Percentiles rank a stretch among this genome's conserved stretches.
These are phyloP conservation scores for Pseudopyricularia javanii DNA, from an alignment of 2,329 filamentous ascomycete genomes.

Conservation along the genomic window DNA sequence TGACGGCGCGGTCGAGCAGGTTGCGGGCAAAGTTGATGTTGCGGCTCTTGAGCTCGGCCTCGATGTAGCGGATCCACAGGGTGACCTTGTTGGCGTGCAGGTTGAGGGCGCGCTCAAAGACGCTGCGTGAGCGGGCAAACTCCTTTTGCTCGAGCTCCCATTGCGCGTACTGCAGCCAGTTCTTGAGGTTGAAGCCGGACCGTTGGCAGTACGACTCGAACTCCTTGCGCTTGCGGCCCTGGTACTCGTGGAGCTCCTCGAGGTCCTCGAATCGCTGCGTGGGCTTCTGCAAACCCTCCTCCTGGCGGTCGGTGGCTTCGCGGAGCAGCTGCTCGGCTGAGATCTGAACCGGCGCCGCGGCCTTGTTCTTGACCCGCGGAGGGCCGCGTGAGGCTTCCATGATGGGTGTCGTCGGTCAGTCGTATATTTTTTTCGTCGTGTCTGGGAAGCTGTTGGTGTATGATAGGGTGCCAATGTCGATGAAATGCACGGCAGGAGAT, in stretches of 20 bases:
- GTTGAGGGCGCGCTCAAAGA: slow-evolving; percentile 92
- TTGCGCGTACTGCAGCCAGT: slow-evolving; percentile 95
- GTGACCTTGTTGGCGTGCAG: slow-evolving; percentile 78
- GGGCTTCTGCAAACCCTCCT: slow-evolving; percentile 74
- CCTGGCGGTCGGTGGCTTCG: slow-evolving; percentile 93
- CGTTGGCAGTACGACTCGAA: slow-evolving; percentile 97
- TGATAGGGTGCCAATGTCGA: too few relatives aligned
- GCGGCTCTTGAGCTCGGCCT: slow-evolving; percentile 87
- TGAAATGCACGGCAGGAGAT: too few relatives aligned
- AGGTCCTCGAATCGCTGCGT: slow-evolving; percentile 93
- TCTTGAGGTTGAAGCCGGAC: slow-evolving; percentile 92
- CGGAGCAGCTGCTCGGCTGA: slow-evolving; percentile 94
- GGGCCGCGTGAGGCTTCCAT: slow-evolving; percentile 92
- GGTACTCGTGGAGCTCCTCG: slow-evolving; percentile 95
- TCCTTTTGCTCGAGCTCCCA: slow-evolving; percentile 99
- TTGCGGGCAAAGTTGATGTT: slow-evolving; percentile 98
- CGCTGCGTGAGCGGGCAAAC: slow-evolving; percentile 76
- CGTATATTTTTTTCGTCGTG: neutral
- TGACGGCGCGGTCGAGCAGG: slow-evolving; percentile 86
- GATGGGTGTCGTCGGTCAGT: neutral
- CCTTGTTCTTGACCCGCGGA: slow-evolving; percentile 98
- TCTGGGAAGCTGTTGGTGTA: too few relatives aligned
- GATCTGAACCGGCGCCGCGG: slow-evolving; percentile 79
- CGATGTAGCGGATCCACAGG: slow-evolving; percentile 75
- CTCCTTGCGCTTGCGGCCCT: slow-evolving; percentile 88